Percentiles rank a stretch among this genome's conserved stretches.
Evolutionary conservation across 345 rosid species (phyloP).

Genomic region (Citrus reticulata): DNA sequence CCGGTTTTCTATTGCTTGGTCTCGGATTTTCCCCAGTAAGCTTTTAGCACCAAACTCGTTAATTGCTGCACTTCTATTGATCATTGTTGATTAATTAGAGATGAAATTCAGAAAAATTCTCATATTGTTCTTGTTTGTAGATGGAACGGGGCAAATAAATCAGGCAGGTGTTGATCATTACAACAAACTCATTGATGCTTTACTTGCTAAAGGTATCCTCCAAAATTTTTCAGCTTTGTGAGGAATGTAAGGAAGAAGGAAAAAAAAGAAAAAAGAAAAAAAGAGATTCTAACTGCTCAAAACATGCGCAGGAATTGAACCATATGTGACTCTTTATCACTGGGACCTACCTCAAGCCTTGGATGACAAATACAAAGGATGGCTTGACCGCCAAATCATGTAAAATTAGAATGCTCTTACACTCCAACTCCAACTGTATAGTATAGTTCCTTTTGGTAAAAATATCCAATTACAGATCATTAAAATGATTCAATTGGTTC

Average conservation of each 20-base stretch:
- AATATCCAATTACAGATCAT: not conserved
- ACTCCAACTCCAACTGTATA: not conserved
- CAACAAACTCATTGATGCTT: conserved; percentile 73
- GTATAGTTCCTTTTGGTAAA: not conserved
- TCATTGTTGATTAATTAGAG: not conserved
- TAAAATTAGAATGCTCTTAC: conserved; percentile 19
- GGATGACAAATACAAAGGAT: conserved; percentile 71
- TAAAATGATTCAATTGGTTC: not conserved
- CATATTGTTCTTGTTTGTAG: conserved; percentile 21
- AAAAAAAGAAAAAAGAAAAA: no score
- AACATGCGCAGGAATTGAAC: conserved; percentile 65
- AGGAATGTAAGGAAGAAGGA: no score
- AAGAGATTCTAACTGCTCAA: not conserved
- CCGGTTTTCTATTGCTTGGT: conserved; percentile 90
- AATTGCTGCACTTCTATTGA: no score
- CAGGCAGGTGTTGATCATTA: conserved; percentile 92
- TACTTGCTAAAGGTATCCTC: conserved; percentile 64
- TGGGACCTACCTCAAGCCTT: conserved; percentile 99
- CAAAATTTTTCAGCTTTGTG: not conserved
- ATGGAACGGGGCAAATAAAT: conserved; percentile 77
- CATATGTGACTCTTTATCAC: conserved; percentile 85
- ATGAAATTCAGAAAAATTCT: not conserved
- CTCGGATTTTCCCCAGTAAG: conserved; percentile 85
- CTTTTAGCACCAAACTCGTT: not conserved
- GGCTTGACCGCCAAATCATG: conserved; percentile 78